These are phyloP conservation scores for Apiospora phragmitis DNA, from an alignment of 2,329 filamentous ascomycete genomes.

Conservation along the genomic window DNA sequence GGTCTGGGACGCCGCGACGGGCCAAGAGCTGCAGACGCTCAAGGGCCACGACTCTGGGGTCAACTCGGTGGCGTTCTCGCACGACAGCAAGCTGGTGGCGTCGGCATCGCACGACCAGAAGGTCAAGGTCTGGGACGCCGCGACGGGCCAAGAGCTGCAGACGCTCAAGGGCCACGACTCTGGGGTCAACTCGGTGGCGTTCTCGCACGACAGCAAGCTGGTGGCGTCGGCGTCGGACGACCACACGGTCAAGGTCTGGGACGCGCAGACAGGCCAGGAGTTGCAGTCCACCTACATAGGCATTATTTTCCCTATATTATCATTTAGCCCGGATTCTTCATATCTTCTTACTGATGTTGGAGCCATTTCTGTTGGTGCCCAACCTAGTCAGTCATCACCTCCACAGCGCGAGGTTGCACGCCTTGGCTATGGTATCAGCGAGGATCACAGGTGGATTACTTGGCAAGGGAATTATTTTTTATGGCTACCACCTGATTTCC, in stretches of 20 bases:
- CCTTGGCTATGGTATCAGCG: not conserved
- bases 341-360: not conserved
- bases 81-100: no score
- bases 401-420: not conserved
- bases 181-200: not conserved
- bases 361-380: not conserved
- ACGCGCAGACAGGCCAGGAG: not conserved
- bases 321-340: not conserved
- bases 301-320: not conserved
- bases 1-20: no score
- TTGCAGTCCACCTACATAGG: not conserved
- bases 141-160: no score
- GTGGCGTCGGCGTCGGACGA: constrained; percentile 6
- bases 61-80: no score
- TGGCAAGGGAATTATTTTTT: not conserved
- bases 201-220: constrained; percentile 4
- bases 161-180: not conserved
- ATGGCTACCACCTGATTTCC: not conserved
- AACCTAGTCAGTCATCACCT: not conserved
- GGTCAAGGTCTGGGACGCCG: no score
- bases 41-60: no score
- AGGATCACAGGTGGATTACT: not conserved
- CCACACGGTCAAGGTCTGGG: not conserved
- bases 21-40: no score
- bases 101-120: no score